These are phyloP conservation scores for Ogataea nonfermentans DNA, from an alignment of 805 yeast genomes.

Conservation along the genomic window DNA sequence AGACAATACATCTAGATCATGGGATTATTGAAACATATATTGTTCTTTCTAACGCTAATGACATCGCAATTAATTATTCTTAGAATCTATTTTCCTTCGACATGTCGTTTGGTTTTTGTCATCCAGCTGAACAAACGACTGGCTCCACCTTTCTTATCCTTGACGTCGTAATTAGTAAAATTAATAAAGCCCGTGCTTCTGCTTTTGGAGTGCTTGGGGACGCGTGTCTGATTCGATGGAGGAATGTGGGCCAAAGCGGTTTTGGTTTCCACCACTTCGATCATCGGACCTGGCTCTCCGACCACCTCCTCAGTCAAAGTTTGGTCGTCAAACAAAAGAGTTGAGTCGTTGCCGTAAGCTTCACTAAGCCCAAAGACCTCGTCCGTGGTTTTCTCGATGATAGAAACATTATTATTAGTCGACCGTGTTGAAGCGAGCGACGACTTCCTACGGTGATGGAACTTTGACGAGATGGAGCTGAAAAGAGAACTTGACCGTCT, in stretches of 20 bases:
- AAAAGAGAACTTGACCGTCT: slow-evolving; percentile 27
- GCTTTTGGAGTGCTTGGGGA: slow-evolving; percentile 15
- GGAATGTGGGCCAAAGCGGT: slow-evolving; percentile 8
- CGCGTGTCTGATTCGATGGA: background rate
- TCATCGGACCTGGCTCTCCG: slow-evolving; percentile 38
- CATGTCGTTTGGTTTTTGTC: slow-evolving; percentile 15
- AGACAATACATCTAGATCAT: slow-evolving; percentile 6
- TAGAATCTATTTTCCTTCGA: slow-evolving; percentile 4
- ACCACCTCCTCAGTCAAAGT: slow-evolving; percentile 29
- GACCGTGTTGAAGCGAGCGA: slow-evolving; percentile 21
- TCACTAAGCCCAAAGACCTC: slow-evolving; percentile 25
- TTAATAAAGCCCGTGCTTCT: slow-evolving; percentile 13
- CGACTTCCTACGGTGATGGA: slow-evolving; percentile 27
- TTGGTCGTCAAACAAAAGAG: slow-evolving; percentile 27
- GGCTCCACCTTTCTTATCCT: slow-evolving; percentile 2
- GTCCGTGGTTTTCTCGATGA: slow-evolving; percentile 29
- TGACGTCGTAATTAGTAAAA: slow-evolving; percentile 1
- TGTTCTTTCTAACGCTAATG: slow-evolving; percentile 8
- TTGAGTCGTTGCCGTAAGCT: slow-evolving; percentile 19
- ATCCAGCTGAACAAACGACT: slow-evolving; percentile 19
- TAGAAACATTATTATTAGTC: slow-evolving; percentile 20
- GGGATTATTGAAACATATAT: slow-evolving; percentile 1
- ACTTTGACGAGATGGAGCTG: slow-evolving; percentile 26
- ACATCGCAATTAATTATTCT: slow-evolving; percentile 4
- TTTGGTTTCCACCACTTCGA: slow-evolving; percentile 17